Base-by-base conservation (phyloP, 23 red algal genomes). In the Gracilaria vermiculophylla region DNA sequence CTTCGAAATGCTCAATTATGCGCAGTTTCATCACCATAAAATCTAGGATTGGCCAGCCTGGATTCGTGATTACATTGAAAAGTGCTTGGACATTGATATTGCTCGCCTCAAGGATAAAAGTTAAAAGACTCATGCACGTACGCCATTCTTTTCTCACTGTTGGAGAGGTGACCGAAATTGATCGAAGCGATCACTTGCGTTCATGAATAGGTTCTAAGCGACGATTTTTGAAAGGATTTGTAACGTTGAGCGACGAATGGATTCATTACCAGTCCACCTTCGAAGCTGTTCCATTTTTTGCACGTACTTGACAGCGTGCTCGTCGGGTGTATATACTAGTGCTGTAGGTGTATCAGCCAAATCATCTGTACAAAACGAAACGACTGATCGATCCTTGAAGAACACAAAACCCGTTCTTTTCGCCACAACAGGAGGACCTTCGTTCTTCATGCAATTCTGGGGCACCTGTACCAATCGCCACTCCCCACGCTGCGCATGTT, bases 151-250 rank as follows among this genome's bases (percentile, higher is more conserved):
- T 76, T 51, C 40, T 13, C 71, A 76, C 41, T 15, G 23, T 73
- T 40, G 67, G 6, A 7, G 67, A 34, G 7, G 67, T 73, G 67
- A 32, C 19, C 67, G 67, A 23, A 43, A 73, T 27, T 77, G 34
- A 48, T 77, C 71, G 23, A 42, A 77, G 4, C 71, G 49, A 77
- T 77, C 71, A 12, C 48, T 40, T 2, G 37, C 5, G 33, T 77
- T 77, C 34, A 53, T 49, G 71, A 77, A 77, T 28, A 77, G 37
- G 50, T 77, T 77, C 23, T 77, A 49, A n/a, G 71, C 71, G 16
- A 77, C 34, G 6, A 77, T 53, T 12, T 50, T 32, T 31, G 71
- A 13, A 21, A 40, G 71, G 23, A 48, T 40, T 39, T 53, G 37
- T 11, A 77, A 14, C 27, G 12, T 33, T 49, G 71, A 13, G 6